A percentile compares a stretch with the other conserved stretches of the same genome.
Conservation (phyloP, 1,139 yeast species). For the Pichia sp. region DNA sequence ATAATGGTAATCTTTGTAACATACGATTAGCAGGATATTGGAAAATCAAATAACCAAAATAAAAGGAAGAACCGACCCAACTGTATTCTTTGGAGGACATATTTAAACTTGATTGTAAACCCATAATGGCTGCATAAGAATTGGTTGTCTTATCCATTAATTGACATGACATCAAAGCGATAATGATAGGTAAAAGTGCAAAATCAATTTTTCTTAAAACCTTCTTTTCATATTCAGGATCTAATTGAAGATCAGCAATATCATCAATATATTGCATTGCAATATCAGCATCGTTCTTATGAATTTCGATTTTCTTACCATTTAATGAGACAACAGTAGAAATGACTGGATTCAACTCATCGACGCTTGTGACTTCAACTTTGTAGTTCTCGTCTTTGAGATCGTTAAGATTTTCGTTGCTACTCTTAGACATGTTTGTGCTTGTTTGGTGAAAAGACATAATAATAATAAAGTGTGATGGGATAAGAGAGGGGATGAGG, state of each 20-base stretch:
- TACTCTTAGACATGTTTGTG: background rate
- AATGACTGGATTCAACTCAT: constrained; percentile 13
- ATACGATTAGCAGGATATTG: constrained; percentile 22
- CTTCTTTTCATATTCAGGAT: constrained; percentile 15
- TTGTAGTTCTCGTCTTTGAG: background rate
- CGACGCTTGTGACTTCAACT: background rate
- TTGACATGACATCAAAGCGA: constrained; percentile 53
- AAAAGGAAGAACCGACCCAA: constrained; percentile 23
- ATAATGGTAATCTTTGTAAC: constrained; percentile 25
- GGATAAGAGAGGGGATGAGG: too few relatives aligned
- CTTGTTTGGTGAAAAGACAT: background rate
- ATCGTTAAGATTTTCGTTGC: constrained; percentile 1
- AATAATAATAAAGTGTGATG: too few relatives aligned
- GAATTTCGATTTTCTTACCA: constrained; percentile 12
- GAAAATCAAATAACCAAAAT: constrained; percentile 22
- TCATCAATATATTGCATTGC: constrained; percentile 18
- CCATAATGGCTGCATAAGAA: constrained; percentile 54
- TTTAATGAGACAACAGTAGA: constrained; percentile 17
- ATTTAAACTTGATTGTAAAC: constrained; percentile 38
- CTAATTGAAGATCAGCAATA: constrained; percentile 20
- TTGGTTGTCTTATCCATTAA: constrained; percentile 65
- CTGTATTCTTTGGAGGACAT: constrained; percentile 42
- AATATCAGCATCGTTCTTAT: constrained; percentile 16
- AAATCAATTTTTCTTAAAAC: constrained; percentile 50
- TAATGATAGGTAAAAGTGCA: constrained; percentile 51